Base-by-base conservation (phyloP, 1,284 basidiomycete species). In the Cystobasidium sp. region DNA sequence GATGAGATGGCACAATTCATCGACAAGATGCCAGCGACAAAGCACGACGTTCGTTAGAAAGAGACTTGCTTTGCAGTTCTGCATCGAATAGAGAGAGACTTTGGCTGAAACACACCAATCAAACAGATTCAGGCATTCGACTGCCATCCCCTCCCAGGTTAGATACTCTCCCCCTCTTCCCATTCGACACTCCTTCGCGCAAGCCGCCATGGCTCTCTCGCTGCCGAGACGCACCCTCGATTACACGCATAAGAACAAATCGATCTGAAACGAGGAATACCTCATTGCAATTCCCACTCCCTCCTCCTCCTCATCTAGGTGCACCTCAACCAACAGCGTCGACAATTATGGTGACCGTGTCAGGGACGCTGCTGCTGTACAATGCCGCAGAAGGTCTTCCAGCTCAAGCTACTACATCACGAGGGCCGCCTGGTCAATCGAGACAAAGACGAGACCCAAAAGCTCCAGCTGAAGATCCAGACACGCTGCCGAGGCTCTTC, bases 71-170 rank as follows among this genome's bases (percentile, higher is more conserved):
- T 24, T 5, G 37, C 53, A 22, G 41, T 14, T 37, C 10, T n/a
- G 16, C 37, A 56, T 7, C 41, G 3, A 24, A 10, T 22, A 8
- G 37, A 14, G 9, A 10, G 0, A 16, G 43, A 61, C 7, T 37
- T 12, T 59, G 18, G 61, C 70, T 73, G 51, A 65, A 24, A 1
- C 41, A 8, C 56, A 0, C 18, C 22, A 43, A 44, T 47, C 18
- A 41, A 6, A 7, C 70, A 73, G 70, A 66, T 73, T 39, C 70
- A 73, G 70, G 70, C 70, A 65, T 73, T 73, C 51, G 70, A 73
- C 47, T 73, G 70, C 31, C 70, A 73, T 66, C 70, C 70, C 10
- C 70, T 73, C 47, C 70, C 70, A 73, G 70, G 70, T 73, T 73
- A 71, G 69, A 37, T n/a, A 51, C 69, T 55, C 51, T 66, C 37